These are phyloP conservation scores for Triticum timopheevii DNA, from an alignment of 176 grass and related monocot species.

Conservation along the genomic window DNA sequence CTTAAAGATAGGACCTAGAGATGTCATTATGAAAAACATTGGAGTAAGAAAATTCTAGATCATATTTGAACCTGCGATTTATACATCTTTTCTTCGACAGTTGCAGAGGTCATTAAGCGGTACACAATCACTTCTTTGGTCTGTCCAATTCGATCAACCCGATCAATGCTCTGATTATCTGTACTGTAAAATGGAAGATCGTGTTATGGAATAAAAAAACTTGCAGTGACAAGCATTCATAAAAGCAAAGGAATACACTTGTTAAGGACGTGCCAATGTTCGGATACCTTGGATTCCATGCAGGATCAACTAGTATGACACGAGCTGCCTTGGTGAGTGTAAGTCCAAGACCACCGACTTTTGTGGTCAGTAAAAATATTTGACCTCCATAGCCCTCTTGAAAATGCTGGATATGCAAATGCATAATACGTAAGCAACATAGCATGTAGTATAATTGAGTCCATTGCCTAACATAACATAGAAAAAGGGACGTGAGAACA, in stretches of 20 bases:
- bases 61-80: slow-evolving; percentile 73
- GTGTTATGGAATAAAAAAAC: slow-evolving; percentile 14
- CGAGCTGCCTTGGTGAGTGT: slow-evolving; percentile 92
- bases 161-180: slow-evolving; percentile 90
- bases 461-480: slow-evolving; percentile 25
- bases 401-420: slow-evolving; percentile 64
- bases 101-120: slow-evolving; percentile 85
- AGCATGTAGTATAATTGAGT: slow-evolving; percentile 9
- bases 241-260: neutral
- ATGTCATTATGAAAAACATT: neutral
- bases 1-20: neutral
- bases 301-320: slow-evolving; percentile 93
- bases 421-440: slow-evolving; percentile 23
- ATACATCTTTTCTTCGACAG: slow-evolving; percentile 97
- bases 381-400: slow-evolving; percentile 81
- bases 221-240: neutral
- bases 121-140: slow-evolving; percentile 64
- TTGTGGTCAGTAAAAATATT: slow-evolving; percentile 90
- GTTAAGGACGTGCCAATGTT: slow-evolving; percentile 9
- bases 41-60: neutral
- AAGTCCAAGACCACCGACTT: slow-evolving; percentile 97
- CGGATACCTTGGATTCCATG: slow-evolving; percentile 89
- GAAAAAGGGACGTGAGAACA: neutral
- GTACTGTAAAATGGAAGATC: slow-evolving; percentile 53
- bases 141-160: slow-evolving; percentile 88